Percentiles rank a stretch among this genome's conserved stretches.
phyloP scores from a whole-genome alignment of 179 eudicot species.

The Beta macrorhiza region DNA sequence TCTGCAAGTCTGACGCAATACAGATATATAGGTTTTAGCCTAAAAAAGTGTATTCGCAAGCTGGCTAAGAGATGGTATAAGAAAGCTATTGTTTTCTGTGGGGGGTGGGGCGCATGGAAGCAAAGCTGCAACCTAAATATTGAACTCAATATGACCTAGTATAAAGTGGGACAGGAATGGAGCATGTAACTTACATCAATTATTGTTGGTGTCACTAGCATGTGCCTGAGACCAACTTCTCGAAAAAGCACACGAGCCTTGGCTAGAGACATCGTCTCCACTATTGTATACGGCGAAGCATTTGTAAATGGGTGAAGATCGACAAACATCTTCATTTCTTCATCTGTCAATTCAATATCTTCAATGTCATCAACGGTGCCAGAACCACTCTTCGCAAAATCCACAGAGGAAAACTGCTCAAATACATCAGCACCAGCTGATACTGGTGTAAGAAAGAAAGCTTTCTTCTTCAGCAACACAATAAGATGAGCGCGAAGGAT shows the following conservation, averaged over 20 bases:
- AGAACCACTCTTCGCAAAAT: slow-evolving; percentile 77
- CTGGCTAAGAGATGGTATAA: background rate
- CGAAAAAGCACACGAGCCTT: slow-evolving; percentile 87
- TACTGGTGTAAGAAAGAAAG: slow-evolving; percentile 45
- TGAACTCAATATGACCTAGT: background rate
- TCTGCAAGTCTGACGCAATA: background rate
- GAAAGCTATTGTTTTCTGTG: background rate
- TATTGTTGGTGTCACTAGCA: slow-evolving; percentile 66
- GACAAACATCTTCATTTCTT: slow-evolving; percentile 86
- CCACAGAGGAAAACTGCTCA: slow-evolving; percentile 53
- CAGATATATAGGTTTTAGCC: background rate
- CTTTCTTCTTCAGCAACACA: slow-evolving; percentile 68
- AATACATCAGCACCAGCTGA: slow-evolving; percentile 39
- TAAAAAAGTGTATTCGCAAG: background rate
- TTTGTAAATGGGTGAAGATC: slow-evolving; percentile 85
- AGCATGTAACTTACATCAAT: slow-evolving; percentile 53
- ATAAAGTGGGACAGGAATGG: background rate
- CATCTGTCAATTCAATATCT: slow-evolving; percentile 55
- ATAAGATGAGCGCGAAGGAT: slow-evolving; percentile 75
- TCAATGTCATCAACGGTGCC: slow-evolving; percentile 53
- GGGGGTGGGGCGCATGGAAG: background rate
- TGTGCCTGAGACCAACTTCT: slow-evolving; percentile 86
- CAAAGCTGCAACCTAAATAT: background rate
- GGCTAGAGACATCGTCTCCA: slow-evolving; percentile 87
- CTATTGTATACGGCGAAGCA: slow-evolving; percentile 83